Base-by-base conservation (phyloP, 805 yeast species). In the Kazachstania taianensis region DNA sequence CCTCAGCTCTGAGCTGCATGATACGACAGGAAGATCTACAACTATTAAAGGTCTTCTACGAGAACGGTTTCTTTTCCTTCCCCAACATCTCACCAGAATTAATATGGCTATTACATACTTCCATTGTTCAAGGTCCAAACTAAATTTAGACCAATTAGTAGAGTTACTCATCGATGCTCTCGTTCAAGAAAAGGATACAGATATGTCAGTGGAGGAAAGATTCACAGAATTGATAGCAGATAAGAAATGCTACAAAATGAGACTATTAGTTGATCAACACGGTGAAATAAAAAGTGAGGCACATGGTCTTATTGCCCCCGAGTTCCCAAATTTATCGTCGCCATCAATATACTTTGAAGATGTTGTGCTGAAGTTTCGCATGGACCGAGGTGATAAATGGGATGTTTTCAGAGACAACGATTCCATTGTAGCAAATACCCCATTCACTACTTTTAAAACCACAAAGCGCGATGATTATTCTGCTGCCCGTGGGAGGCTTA, bases 371-470 rank as follows among this genome's bases (percentile, higher is more conserved):
- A n/a, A n/a, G n/a, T n/a, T n/a, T n/a, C n/a, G n/a, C n/a, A n/a
- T n/a, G n/a, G n/a, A n/a, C n/a, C n/a, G n/a, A n/a, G n/a, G n/a
- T n/a, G n/a, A n/a, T 43, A 23, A 35, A 30, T 35, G 61, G 45
- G 36, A 54, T 48, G 50, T 40, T 44, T 36, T n/a, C 25, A 22
- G 44, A 50, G 89, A 81, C 51, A 50, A 62, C 0, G 57, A 65
- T 20, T 65, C 75, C 1, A 66, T 72, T 1, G 12, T 14, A 5
- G 44, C 68, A 30, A 69, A 74, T 2, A 73, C 94, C 2, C 82
- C 83, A 2, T 83, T 81, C 57, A 84, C 95, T 0, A 78, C 94
- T 4, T 81, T 86, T 61, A 89, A 89, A 55, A 89, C 97, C 0
- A 82, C 96, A 0, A 59, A 65, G 17, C 66, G 98, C 42, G 63